A percentile compares a stretch with the other conserved stretches of the same genome.
Evolutionary conservation across 2,329 filamentous ascomycete genomes (phyloP).

Genomic region (Coleophoma cylindrospora): DNA sequence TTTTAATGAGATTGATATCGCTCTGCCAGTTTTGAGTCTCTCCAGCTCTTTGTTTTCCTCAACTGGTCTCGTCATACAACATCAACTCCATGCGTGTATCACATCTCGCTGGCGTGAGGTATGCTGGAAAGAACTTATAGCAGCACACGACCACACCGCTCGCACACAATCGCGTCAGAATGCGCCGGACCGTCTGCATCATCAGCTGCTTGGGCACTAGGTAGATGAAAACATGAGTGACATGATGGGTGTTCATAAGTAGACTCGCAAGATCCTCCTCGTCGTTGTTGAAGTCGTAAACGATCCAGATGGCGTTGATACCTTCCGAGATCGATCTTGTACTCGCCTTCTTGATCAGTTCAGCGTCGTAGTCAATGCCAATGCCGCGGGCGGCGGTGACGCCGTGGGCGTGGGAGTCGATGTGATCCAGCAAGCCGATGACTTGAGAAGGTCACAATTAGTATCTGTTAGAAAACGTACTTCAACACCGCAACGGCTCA

Average conservation of each 20-base stretch:
- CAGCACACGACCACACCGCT: slow-evolving; percentile 14
- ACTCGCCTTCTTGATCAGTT: slow-evolving; percentile 13
- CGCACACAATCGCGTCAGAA: slow-evolving; percentile 9
- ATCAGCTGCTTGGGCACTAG: slow-evolving; percentile 16
- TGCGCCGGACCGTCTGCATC: slow-evolving; percentile 8
- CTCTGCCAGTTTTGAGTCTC: too few species aligned
- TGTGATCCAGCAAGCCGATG: slow-evolving; percentile 12
- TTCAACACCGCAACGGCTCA: too few species aligned
- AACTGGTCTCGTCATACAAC: slow-evolving; percentile 11
- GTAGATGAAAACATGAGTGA: slow-evolving; percentile 18
- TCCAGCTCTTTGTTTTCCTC: neutral
- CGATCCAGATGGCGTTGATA: slow-evolving; percentile 9
- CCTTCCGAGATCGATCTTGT: slow-evolving; percentile 5
- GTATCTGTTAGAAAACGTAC: neutral
- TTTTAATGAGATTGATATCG: too few species aligned
- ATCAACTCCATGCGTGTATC: slow-evolving; percentile 14
- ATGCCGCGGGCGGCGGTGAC: slow-evolving; percentile 6
- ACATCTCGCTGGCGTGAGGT: slow-evolving; percentile 9
- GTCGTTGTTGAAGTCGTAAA: slow-evolving; percentile 19
- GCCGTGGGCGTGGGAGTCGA: slow-evolving; percentile 5
- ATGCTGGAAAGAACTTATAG: slow-evolving; percentile 14
- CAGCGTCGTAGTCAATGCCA: slow-evolving; percentile 16
- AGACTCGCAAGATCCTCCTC: slow-evolving; percentile 12
- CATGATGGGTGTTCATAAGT: slow-evolving; percentile 4
- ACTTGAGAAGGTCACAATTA: slow-evolving; percentile 7